Percentiles rank a stretch among this genome's conserved stretches.
Evolutionary conservation across 108 stramenopile genomes (phyloP).

Genomic region (Craspedostauros australis): DNA sequence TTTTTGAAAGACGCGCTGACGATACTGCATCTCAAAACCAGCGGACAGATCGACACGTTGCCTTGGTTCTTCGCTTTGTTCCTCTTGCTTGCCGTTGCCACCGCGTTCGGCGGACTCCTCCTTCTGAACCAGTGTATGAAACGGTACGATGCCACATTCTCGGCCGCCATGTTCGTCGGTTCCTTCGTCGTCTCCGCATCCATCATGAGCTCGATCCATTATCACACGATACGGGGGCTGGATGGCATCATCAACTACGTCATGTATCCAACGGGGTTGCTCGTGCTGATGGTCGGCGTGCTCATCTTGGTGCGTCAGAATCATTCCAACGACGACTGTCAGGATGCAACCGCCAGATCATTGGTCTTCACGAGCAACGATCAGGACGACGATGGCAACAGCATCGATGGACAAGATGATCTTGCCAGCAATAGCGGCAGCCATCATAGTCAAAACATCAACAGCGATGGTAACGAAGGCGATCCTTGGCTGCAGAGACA

Average conservation of each 20-base stretch:
- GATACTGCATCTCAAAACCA: conserved; percentile 29
- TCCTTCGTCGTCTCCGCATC: conserved; percentile 66
- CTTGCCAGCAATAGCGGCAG: too few species aligned
- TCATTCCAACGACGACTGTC: too few species aligned
- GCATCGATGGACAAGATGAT: too few species aligned
- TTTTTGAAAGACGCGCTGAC: conserved; percentile 76
- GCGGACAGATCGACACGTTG: background rate
- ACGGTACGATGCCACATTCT: conserved; percentile 79
- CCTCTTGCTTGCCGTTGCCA: conserved; percentile 34
- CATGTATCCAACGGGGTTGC: conserved; percentile 63
- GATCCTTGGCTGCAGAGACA: too few species aligned
- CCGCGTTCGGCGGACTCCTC: conserved; percentile 58
- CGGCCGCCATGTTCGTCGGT: conserved; percentile 73
- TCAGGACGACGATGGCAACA: too few species aligned
- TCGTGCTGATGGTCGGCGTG: conserved; percentile 55
- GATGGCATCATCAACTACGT: conserved; percentile 28
- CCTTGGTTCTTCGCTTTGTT: conserved; percentile 23
- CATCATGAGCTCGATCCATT: conserved; percentile 67
- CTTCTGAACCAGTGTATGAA: conserved; percentile 73
- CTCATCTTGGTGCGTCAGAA: conserved; percentile 34
- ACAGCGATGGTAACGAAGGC: too few species aligned
- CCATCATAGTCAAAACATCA: too few species aligned
- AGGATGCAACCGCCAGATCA: too few species aligned
- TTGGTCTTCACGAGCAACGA: background rate
- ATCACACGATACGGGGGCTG: conserved; percentile 59